Percentiles rank a stretch among this genome's conserved stretches.
phyloP scores from a whole-genome alignment of 1,139 yeast species.

The Candida dubliniensis region DNA sequence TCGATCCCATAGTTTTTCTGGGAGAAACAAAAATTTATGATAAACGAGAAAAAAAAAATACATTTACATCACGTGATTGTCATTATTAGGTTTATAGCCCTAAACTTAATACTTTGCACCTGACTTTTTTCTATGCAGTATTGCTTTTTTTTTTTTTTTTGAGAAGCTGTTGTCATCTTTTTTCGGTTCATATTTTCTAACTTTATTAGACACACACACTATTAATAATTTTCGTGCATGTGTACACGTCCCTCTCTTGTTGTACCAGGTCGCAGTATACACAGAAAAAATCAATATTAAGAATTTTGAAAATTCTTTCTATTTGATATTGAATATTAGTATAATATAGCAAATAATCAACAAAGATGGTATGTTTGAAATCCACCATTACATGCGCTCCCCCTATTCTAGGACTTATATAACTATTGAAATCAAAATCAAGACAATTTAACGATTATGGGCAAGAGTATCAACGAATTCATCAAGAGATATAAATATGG shows the following conservation, averaged over 20 bases:
- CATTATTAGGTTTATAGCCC: constrained; percentile 1
- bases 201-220: neutral
- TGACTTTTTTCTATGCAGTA: constrained; percentile 1
- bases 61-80: neutral
- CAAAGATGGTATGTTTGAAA: constrained; percentile 39
- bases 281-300: constrained; percentile 5
- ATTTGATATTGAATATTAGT: neutral
- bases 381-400: neutral
- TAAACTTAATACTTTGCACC: neutral
- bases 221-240: neutral
- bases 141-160: neutral
- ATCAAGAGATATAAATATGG: too few relatives aligned
- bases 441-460: too few relatives aligned
- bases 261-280: neutral
- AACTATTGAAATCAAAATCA: too few relatives aligned
- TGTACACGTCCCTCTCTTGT: neutral
- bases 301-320: constrained; percentile 6
- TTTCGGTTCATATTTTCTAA: neutral
- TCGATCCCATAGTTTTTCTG: neutral
- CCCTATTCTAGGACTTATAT: neutral
- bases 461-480: too few relatives aligned
- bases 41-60: neutral
- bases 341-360: constrained; percentile 21
- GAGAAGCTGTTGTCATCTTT: neutral
- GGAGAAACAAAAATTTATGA: neutral